A percentile compares a stretch with the other conserved stretches of the same genome.
phyloP scores from a whole-genome alignment of 2,329 filamentous ascomycete genomes.

The Dothiorella sarmentorum region DNA sequence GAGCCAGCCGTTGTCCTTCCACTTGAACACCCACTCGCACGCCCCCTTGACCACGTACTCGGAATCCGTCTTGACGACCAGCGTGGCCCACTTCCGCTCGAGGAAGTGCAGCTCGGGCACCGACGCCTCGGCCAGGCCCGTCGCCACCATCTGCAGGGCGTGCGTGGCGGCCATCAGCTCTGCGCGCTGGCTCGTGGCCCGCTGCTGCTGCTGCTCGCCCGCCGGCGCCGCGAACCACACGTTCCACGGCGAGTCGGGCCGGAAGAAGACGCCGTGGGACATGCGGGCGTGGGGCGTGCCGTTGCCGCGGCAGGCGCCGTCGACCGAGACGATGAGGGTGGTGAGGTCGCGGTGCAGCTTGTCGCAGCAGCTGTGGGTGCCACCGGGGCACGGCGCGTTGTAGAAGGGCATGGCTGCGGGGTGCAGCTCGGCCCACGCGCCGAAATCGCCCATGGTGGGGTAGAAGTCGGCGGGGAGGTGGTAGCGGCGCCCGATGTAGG shows the following conservation, averaged over 20 bases:
- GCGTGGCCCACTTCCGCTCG: no score
- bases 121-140: neutral
- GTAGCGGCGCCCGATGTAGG: no score
- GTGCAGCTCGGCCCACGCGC: no score
- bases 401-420: no score
- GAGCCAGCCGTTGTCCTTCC: neutral
- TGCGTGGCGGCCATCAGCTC: neutral
- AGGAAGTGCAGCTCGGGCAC: neutral
- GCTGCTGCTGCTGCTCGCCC: neutral
- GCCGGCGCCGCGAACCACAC: neutral
- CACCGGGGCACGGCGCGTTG: neutral
- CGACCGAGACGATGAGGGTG: neutral
- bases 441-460: no score
- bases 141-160: neutral
- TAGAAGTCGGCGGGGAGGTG: no score
- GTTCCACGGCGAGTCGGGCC: neutral
- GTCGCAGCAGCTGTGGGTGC: no score
- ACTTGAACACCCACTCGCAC: neutral
- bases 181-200: neutral
- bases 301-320: neutral
- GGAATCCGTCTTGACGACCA: neutral
- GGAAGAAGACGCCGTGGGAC: neutral
- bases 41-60: neutral
- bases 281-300: neutral
- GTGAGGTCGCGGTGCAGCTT: neutral